These are phyloP conservation scores for Bacidia rubella DNA, from an alignment of 495 filamentous ascomycete species.

Conservation along the genomic window DNA sequence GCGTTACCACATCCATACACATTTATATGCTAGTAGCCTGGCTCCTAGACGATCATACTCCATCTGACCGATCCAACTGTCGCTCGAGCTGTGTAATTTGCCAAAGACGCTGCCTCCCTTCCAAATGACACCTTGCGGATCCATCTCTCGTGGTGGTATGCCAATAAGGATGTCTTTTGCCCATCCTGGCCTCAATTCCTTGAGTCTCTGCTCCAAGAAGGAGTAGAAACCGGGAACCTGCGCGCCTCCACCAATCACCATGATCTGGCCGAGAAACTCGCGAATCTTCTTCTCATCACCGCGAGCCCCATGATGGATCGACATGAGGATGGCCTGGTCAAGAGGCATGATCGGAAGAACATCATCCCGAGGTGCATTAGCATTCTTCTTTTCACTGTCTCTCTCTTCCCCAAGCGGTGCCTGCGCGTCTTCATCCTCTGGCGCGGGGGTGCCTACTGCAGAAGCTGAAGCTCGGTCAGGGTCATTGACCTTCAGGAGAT, in stretches of 20 bases:
- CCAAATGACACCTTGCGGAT: conserved; percentile 90
- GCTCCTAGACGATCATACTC: conserved; percentile 83
- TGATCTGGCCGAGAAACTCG: conserved; percentile 86
- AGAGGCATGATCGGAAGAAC: conserved; percentile 71
- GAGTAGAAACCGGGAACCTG: conserved; percentile 62
- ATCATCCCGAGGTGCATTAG: conserved; percentile 58
- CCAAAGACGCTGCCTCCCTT: conserved; percentile 96
- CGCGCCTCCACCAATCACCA: conserved; percentile 85
- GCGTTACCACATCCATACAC: conserved; percentile 59
- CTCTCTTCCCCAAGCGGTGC: conserved; percentile 37
- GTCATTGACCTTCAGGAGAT: conserved; percentile 37
- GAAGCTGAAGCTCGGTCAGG: conserved; percentile 67
- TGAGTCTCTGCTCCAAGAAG: conserved; percentile 70
- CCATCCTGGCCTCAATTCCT: conserved; percentile 51
- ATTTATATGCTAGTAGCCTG: conserved; percentile 72
- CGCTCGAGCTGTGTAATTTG: conserved; percentile 73
- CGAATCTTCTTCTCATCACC: conserved; percentile 84
- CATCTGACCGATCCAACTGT: conserved; percentile 77
- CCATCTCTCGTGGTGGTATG: conserved; percentile 76
- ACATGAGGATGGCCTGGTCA: conserved; percentile 77
- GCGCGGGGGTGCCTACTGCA: conserved; percentile 71
- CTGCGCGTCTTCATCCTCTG: conserved; percentile 55
- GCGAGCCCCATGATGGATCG: conserved; percentile 72
- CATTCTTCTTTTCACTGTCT: conserved; percentile 23
- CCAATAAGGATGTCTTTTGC: conserved; percentile 78